These are phyloP conservation scores for Papiliotrema nemorosa DNA, from an alignment of 1,284 basidiomycete genomes.

Conservation along the genomic window DNA sequence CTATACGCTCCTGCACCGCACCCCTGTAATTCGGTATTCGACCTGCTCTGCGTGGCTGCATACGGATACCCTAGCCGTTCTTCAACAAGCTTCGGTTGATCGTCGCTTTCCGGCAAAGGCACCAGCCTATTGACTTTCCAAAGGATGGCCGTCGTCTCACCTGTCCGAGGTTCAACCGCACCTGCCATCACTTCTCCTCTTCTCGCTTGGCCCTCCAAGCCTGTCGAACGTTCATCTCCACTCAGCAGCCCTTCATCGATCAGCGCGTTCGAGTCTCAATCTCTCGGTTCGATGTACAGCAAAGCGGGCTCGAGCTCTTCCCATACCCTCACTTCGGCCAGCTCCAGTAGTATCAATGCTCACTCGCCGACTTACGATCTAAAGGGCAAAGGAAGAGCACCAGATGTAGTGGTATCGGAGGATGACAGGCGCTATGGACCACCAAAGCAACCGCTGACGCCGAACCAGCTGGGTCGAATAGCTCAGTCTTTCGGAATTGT, in stretches of 20 bases:
- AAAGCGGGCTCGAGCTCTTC: too few species aligned
- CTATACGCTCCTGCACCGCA: too few species aligned
- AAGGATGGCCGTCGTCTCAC: not conserved
- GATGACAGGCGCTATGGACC: slow-evolving; percentile 24
- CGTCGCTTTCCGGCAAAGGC: too few species aligned
- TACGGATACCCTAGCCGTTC: too few species aligned
- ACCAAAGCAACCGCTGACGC: slow-evolving; percentile 35
- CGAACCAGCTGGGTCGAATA: slow-evolving; percentile 40
- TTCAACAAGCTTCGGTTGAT: too few species aligned
- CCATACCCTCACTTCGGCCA: not conserved
- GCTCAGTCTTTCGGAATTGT: slow-evolving; percentile 46
- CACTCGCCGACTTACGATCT: not conserved
- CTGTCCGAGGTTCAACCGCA: slow-evolving; percentile 32
- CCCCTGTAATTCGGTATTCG: too few species aligned
- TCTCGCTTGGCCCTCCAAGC: slow-evolving; percentile 39
- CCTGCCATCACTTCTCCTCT: slow-evolving; percentile 40
- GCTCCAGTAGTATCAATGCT: not conserved
- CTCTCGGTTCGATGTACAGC: too few species aligned
- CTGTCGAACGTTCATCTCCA: slow-evolving; percentile 27
- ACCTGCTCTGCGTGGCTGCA: too few species aligned
- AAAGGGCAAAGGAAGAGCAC: not conserved
- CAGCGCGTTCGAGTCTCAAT: not conserved
- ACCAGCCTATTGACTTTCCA: too few species aligned
- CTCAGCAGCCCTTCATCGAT: slow-evolving; percentile 14
- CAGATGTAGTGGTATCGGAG: not conserved